phyloP scores from a whole-genome alignment of 2,329 filamentous ascomycete genomes.

The Fusarium metavorans region DNA sequence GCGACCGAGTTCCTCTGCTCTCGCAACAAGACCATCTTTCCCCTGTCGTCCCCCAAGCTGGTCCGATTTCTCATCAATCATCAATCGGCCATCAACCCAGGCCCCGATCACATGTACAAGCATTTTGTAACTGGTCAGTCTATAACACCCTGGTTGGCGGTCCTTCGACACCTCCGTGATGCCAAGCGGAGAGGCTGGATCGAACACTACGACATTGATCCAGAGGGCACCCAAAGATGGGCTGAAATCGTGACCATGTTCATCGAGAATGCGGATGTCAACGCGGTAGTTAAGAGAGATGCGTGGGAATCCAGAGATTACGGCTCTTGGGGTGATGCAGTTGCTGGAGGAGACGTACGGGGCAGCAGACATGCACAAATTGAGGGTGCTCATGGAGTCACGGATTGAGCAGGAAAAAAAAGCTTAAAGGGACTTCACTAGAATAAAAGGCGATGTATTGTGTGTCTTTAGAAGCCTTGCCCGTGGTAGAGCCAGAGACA shows the following conservation, averaged over 20 bases:
- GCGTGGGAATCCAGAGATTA: conserved; percentile 48
- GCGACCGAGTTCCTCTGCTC: conserved; percentile 51
- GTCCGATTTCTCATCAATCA: conserved; percentile 42
- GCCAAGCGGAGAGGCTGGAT: conserved; percentile 48
- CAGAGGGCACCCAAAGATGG: conserved; percentile 47
- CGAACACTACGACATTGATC: conserved; percentile 44
- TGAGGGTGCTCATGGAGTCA: conserved; percentile 24
- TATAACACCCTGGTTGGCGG: conserved; percentile 46
- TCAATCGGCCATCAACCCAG: conserved; percentile 28
- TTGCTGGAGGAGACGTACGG: conserved; percentile 44
- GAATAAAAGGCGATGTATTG: neutral
- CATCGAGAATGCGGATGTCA: conserved; percentile 42
- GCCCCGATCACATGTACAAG: conserved; percentile 32
- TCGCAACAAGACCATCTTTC: conserved; percentile 50
- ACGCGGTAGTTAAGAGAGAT: conserved; percentile 44
- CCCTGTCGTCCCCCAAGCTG: conserved; percentile 46
- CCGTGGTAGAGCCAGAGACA: neutral
- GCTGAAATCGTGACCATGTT: conserved; percentile 44
- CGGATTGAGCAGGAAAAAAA: neutral
- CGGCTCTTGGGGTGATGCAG: conserved; percentile 44
- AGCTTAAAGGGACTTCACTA: neutral
- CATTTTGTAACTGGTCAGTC: conserved; percentile 39
- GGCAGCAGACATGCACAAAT: conserved; percentile 26
- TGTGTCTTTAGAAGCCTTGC: neutral
- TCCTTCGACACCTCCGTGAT: conserved; percentile 48